Evolutionary conservation across 495 filamentous ascomycete genomes (phyloP).

Genomic region (Trichocladium antarcticum): DNA sequence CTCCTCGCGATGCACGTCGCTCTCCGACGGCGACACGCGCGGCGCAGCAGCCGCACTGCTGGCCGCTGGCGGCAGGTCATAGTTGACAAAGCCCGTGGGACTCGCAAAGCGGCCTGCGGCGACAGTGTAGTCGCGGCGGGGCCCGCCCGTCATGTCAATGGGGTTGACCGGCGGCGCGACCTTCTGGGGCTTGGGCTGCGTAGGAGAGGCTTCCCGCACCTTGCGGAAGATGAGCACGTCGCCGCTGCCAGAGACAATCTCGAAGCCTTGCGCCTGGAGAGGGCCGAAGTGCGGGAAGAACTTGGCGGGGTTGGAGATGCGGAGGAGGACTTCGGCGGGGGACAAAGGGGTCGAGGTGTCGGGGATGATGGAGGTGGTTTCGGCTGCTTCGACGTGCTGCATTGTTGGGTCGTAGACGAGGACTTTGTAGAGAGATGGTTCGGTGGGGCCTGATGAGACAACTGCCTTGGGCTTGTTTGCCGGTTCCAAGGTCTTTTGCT

Average conservation of each 20-base stretch:
- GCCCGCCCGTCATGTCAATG: constrained; percentile 43
- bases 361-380: constrained; percentile 49
- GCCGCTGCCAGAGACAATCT: constrained; percentile 57
- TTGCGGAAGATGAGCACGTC: constrained; percentile 67
- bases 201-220: constrained; percentile 22
- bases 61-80: constrained; percentile 34
- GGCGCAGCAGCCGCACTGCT: not conserved
- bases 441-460: not conserved
- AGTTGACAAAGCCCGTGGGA: constrained; percentile 48
- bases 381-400: constrained; percentile 47
- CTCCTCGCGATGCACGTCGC: constrained; percentile 4
- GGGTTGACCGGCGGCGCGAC: constrained; percentile 32
- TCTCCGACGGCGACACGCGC: too few species aligned
- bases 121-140: constrained; percentile 22
- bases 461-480: not conserved
- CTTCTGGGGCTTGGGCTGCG: not conserved
- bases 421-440: constrained; percentile 52
- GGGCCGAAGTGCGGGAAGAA: constrained; percentile 59
- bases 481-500: constrained; percentile 9
- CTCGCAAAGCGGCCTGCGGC: constrained; percentile 43
- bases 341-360: constrained; percentile 36
- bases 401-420: constrained; percentile 61
- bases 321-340: constrained; percentile 52
- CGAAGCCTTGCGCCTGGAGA: constrained; percentile 58
- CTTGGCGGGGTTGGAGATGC: constrained; percentile 56